Conservation (phyloP, 2,329 filamentous ascomycete species). For the Ophiocordyceps unilateralis region DNA sequence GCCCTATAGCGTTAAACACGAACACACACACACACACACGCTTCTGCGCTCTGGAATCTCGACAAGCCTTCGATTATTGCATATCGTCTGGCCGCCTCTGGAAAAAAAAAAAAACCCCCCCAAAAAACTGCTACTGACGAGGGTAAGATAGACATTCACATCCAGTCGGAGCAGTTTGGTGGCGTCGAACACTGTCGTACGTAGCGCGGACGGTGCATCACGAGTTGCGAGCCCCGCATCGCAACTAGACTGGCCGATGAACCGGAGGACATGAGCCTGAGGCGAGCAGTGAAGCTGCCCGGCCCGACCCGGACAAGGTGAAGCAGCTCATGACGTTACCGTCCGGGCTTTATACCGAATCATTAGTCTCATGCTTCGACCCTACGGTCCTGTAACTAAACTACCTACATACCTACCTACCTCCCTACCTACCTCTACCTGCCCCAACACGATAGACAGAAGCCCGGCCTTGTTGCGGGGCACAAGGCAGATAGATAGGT, state of each 20-base stretch:
- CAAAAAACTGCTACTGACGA: too few species aligned
- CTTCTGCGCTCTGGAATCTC: too few species aligned
- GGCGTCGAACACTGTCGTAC: not conserved
- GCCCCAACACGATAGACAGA: too few species aligned
- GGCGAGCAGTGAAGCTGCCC: not conserved
- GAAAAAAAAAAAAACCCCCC: too few species aligned
- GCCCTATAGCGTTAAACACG: too few species aligned
- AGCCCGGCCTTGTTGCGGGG: not conserved
- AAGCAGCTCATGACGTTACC: not conserved
- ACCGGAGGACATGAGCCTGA: not conserved
- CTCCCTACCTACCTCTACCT: too few species aligned
- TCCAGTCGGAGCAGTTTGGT: not conserved
- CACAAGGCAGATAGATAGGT: not conserved
- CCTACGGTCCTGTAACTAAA: too few species aligned
- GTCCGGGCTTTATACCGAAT: not conserved
- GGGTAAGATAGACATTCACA: not conserved
- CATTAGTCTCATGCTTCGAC: not conserved
- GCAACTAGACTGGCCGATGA: not conserved
- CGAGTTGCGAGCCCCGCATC: not conserved
- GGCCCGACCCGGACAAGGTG: not conserved
- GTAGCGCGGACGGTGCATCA: not conserved
- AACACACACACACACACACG: too few species aligned
- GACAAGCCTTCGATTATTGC: too few species aligned
- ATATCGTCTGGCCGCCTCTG: too few species aligned
- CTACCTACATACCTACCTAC: too few species aligned